Conservation (phyloP, 495 filamentous ascomycete species). For the Penicillium silybi region DNA sequence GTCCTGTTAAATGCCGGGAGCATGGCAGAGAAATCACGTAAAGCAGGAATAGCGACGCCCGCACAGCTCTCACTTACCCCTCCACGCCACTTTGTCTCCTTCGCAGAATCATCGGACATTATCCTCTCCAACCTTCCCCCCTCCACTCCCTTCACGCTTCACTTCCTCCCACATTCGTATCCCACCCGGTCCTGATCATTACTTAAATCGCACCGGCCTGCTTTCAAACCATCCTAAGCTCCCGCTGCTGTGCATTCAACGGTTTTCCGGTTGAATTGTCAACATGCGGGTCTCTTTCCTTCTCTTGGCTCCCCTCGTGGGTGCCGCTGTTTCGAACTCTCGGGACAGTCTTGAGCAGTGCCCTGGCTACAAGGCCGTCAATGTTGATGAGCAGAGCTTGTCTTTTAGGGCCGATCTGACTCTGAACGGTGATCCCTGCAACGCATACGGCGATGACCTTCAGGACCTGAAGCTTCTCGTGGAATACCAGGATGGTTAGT, state of each 20-base stretch:
- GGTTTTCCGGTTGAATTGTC: slow-evolving; percentile 1
- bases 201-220: background rate
- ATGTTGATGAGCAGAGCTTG: slow-evolving; percentile 48
- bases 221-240: slow-evolving; percentile 1
- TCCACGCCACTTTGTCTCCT: background rate
- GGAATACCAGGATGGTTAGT: slow-evolving; percentile 70
- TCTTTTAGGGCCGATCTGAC: slow-evolving; percentile 55
- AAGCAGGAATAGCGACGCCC: background rate
- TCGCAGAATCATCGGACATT: slow-evolving; percentile 8
- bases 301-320: slow-evolving; percentile 29
- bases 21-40: slow-evolving; percentile 1
- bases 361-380: slow-evolving; percentile 68
- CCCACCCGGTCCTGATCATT: background rate
- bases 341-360: slow-evolving; percentile 36
- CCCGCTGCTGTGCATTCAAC: slow-evolving; percentile 10
- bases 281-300: slow-evolving; percentile 30
- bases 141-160: background rate
- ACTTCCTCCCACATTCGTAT: background rate
- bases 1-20: background rate
- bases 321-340: slow-evolving; percentile 28
- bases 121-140: background rate
- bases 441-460: slow-evolving; percentile 69
- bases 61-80: background rate
- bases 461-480: slow-evolving; percentile 62
- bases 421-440: slow-evolving; percentile 64